Conservation (phyloP, 176 grass and related monocot genomes). For the Elaeis guineensis region DNA sequence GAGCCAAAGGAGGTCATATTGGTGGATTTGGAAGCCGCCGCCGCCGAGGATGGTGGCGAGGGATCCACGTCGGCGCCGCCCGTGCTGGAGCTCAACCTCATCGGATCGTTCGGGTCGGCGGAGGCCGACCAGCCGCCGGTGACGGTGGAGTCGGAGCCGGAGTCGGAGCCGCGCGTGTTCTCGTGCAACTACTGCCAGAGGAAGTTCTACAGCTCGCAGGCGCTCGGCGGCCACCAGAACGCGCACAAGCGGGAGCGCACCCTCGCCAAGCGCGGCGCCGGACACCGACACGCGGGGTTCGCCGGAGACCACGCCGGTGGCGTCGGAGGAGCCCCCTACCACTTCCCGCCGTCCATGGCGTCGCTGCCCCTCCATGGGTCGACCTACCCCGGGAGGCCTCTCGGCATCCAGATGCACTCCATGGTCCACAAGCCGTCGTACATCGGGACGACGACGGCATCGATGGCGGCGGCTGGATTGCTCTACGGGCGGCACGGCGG, state of each 20-base stretch:
- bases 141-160: neutral
- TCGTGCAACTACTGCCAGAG: constrained; percentile 74
- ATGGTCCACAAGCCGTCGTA: constrained; percentile 1
- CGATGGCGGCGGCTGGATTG: neutral
- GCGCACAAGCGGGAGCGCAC: constrained; percentile 62
- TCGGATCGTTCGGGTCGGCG: neutral
- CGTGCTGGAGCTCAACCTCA: constrained; percentile 1
- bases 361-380: neutral
- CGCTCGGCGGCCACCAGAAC: constrained; percentile 75
- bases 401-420: constrained; percentile 3
- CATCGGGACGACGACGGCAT: neutral
- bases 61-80: neutral
- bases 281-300: neutral
- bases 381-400: neutral
- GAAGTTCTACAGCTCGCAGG: constrained; percentile 82
- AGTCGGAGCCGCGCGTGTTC: constrained; percentile 35
- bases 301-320: neutral
- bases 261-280: constrained; percentile 21
- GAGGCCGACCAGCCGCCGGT: neutral
- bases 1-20: neutral
- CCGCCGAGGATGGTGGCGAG: neutral
- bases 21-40: too few relatives aligned
- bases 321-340: neutral
- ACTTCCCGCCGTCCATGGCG: neutral
- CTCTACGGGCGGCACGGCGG: neutral